These are phyloP conservation scores for Auriscalpium microsporum DNA, from an alignment of 768 basidiomycete species.

Conservation along the genomic window DNA sequence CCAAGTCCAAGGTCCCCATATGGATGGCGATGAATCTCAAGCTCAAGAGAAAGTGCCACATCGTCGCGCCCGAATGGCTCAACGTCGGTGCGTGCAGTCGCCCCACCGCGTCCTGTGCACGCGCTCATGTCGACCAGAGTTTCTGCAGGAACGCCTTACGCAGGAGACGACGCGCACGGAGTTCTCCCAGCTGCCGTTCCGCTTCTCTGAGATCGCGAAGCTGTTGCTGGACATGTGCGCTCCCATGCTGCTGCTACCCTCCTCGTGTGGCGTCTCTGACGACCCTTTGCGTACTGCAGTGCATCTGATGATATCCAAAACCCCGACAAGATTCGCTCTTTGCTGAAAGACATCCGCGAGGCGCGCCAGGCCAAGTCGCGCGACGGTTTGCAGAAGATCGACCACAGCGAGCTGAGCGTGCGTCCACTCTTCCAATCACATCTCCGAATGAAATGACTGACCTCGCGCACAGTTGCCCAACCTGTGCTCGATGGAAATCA, in stretches of 20 bases:
- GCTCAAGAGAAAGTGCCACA: slow-evolving; percentile 88
- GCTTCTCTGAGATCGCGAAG: slow-evolving; percentile 86
- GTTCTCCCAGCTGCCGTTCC: slow-evolving; percentile 79
- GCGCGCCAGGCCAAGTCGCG: slow-evolving; percentile 91
- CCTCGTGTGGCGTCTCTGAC: background rate
- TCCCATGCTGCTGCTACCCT: slow-evolving; percentile 3
- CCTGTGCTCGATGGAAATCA: slow-evolving; percentile 85
- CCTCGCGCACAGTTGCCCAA: slow-evolving; percentile 57
- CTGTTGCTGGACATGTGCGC: slow-evolving; percentile 87
- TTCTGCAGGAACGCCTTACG: slow-evolving; percentile 63
- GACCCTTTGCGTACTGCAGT: slow-evolving; percentile 29
- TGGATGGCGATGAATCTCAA: slow-evolving; percentile 97
- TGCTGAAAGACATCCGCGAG: slow-evolving; percentile 93
- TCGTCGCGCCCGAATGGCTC: slow-evolving; percentile 87
- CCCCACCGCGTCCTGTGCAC: background rate
- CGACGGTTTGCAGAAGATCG: slow-evolving; percentile 71
- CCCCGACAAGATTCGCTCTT: slow-evolving; percentile 72
- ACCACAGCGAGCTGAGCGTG: slow-evolving; percentile 76
- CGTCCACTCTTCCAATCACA: slow-evolving; percentile 18
- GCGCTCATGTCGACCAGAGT: slow-evolving; percentile 42
- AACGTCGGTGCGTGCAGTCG: slow-evolving; percentile 53
- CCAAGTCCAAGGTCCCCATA: slow-evolving; percentile 77
- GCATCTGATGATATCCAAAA: slow-evolving; percentile 86
- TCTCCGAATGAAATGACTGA: background rate
- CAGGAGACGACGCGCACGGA: slow-evolving; percentile 65